These are phyloP conservation scores for Martiniozyma abietophila DNA, from an alignment of 805 yeast species.

Conservation along the genomic window DNA sequence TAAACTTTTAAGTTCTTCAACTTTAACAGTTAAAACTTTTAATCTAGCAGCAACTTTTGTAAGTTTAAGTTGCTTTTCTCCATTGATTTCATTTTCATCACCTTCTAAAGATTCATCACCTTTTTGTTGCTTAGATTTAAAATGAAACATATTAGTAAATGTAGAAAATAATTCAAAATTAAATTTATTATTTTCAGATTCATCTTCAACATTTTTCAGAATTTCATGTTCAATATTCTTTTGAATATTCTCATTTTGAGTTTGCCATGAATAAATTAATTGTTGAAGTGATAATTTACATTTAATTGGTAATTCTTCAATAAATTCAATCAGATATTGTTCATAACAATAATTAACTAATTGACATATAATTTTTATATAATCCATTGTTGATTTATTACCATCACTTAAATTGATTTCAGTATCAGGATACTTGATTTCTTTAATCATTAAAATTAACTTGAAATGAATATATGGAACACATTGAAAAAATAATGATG, in stretches of 20 bases:
- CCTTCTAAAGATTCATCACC: conserved; percentile 23
- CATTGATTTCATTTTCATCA: conserved; percentile 13
- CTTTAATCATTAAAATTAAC: conserved; percentile 17
- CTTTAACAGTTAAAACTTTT: conserved; percentile 64
- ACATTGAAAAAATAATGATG: conserved; percentile 27
- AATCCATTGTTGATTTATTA: conserved; percentile 20
- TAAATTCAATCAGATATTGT: conserved; percentile 26
- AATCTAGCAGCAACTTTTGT: conserved; percentile 75
- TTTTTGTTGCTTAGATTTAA: conserved; percentile 19
- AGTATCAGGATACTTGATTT: conserved; percentile 22
- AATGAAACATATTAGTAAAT: conserved; percentile 53
- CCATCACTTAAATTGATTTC: conserved; percentile 5
- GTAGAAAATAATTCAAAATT: conserved; percentile 47
- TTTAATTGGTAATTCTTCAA: conserved; percentile 26
- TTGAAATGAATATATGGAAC: conserved; percentile 27
- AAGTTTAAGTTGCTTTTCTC: conserved; percentile 25
- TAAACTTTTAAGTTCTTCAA: conserved; percentile 65
- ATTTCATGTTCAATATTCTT: conserved; percentile 32
- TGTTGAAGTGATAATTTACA: conserved; percentile 22
- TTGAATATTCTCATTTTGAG: conserved; percentile 28
- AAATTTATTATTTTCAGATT: conserved; percentile 23
- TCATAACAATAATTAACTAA: conserved; percentile 29
- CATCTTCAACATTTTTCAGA: conserved; percentile 25
- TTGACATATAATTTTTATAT: conserved; percentile 21
- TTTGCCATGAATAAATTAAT: conserved; percentile 33